phyloP scores from a whole-genome alignment of 2,329 filamentous ascomycete genomes.

The Trichophyton schoenleinii region DNA sequence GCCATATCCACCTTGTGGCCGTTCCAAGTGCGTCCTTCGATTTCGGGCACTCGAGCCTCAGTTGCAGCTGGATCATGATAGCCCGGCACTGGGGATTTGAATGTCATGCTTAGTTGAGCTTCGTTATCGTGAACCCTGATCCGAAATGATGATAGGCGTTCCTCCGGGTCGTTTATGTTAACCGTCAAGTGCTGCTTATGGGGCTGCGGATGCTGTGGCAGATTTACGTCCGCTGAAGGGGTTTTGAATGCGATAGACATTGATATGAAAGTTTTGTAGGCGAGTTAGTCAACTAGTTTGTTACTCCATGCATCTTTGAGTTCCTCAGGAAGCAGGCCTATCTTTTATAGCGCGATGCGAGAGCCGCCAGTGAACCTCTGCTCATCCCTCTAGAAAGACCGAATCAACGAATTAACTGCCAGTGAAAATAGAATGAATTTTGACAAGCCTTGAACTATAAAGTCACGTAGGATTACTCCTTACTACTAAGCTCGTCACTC shows the following conservation, averaged over 20 bases:
- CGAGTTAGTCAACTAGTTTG: not conserved
- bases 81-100: not conserved
- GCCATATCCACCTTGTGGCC: not conserved
- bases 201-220: not conserved
- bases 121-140: too few relatives aligned
- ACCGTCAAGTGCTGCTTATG: not conserved
- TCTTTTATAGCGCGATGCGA: too few relatives aligned
- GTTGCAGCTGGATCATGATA: not conserved
- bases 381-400: too few relatives aligned
- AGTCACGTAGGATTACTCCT: too few relatives aligned
- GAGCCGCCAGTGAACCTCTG: too few relatives aligned
- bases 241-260: not conserved
- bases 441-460: too few relatives aligned
- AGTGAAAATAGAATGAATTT: too few relatives aligned
- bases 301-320: too few relatives aligned
- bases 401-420: too few relatives aligned
- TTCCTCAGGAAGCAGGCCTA: too few relatives aligned
- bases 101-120: not conserved
- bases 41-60: not conserved
- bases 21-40: not conserved
- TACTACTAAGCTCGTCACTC: too few relatives aligned
- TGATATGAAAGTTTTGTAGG: not conserved
- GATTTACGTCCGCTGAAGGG: not conserved
- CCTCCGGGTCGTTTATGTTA: not conserved
- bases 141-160: too few relatives aligned